A percentile compares a stretch with the other conserved stretches of the same genome.
Evolutionary conservation across 495 filamentous ascomycete genomes (phyloP).

Genomic region (Aspergillus kassunensis): DNA sequence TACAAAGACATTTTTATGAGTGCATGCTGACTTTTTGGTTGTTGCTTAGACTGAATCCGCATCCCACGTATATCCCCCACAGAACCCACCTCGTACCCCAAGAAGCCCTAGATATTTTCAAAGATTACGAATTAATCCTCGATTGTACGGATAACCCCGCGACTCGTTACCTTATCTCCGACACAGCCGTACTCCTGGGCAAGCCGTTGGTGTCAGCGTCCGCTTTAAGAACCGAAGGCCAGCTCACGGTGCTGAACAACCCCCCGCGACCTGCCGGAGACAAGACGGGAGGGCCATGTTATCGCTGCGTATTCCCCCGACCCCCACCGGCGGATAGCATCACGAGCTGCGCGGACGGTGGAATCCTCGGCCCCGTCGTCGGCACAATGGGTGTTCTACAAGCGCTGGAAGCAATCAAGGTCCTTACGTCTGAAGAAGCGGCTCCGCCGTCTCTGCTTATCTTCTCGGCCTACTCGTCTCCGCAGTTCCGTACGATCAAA

Average conservation of each 20-base stretch:
- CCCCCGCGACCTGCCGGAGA: conserved; percentile 47
- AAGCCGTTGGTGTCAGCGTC: conserved; percentile 88
- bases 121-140: conserved; percentile 74
- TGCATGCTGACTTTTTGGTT: conserved; percentile 4
- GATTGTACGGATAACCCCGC: conserved; percentile 94
- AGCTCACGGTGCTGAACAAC: conserved; percentile 74
- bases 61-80: conserved; percentile 59
- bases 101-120: conserved; percentile 60
- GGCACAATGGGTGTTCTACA: conserved; percentile 92
- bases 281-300: conserved; percentile 68
- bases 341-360: conserved; percentile 82
- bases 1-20: not conserved
- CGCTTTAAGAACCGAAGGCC: conserved; percentile 80
- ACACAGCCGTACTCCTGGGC: conserved; percentile 71
- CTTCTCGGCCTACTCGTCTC: conserved; percentile 67
- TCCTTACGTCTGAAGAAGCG: conserved; percentile 47
- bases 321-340: conserved; percentile 78
- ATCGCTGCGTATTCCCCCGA: conserved; percentile 86
- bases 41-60: conserved; percentile 60
- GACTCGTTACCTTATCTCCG: conserved; percentile 88
- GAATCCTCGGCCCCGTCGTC: conserved; percentile 88
- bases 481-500: conserved; percentile 67
- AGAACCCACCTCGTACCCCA: conserved; percentile 56
- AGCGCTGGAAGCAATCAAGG: conserved; percentile 83
- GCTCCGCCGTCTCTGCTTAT: conserved; percentile 53